Evolutionary conservation across 768 basidiomycete genomes (phyloP).

Genomic region (Tulasnella sp.): DNA sequence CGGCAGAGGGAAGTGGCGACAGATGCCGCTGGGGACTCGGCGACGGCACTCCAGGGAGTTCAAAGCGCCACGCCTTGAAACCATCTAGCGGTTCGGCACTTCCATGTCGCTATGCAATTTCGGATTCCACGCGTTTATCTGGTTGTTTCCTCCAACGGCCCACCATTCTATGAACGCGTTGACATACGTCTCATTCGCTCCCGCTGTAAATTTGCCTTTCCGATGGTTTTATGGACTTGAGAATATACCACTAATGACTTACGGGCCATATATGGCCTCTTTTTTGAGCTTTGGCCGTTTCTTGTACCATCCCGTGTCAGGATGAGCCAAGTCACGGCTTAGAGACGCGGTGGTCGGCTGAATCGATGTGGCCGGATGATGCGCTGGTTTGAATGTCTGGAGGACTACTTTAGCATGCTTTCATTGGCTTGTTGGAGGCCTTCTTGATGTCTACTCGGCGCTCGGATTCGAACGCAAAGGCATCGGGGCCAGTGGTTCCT

Average conservation of each 20-base stretch:
- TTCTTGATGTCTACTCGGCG: slow-evolving; percentile 23
- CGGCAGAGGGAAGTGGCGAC: not conserved
- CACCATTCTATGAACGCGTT: too few species aligned
- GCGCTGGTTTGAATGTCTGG: slow-evolving; percentile 11
- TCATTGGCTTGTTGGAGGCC: not conserved
- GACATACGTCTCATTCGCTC: too few species aligned
- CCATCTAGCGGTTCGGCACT: too few species aligned
- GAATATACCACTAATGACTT: too few species aligned
- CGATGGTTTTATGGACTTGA: too few species aligned
- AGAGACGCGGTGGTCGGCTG: slow-evolving; percentile 15
- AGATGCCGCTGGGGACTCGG: not conserved
- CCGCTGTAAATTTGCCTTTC: too few species aligned
- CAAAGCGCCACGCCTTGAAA: not conserved
- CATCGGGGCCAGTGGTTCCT: slow-evolving; percentile 4
- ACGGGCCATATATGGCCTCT: not conserved
- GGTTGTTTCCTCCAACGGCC: too few species aligned
- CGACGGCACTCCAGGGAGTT: not conserved
- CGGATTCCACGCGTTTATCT: too few species aligned
- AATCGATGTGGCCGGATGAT: slow-evolving; percentile 8
- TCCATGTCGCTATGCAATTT: too few species aligned
- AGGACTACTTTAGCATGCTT: not conserved
- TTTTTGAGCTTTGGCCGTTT: slow-evolving; percentile 19
- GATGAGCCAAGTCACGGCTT: slow-evolving; percentile 12
- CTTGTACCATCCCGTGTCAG: slow-evolving; percentile 22
- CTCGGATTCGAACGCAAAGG: slow-evolving; percentile 21